A percentile compares a stretch with the other conserved stretches of the same genome.
Conservation (phyloP, 805 yeast species). For the Danielia oregonensis region DNA sequence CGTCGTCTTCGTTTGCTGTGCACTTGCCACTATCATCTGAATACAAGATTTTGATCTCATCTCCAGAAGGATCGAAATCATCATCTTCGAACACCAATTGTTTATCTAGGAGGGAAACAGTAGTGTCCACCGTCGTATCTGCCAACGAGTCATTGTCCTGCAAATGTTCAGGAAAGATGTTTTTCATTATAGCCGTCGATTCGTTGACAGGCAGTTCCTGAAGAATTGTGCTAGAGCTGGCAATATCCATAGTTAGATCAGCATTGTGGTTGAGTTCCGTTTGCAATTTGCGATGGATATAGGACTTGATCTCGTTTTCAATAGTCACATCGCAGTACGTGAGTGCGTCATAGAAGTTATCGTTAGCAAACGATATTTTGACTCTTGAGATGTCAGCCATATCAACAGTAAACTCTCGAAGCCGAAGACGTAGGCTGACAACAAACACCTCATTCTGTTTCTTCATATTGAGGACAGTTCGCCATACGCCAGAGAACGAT, state of each 20-base stretch:
- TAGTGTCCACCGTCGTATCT: not conserved
- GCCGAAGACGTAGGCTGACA: slow-evolving; percentile 24
- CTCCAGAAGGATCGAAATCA: slow-evolving; percentile 11
- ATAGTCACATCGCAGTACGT: slow-evolving; percentile 25
- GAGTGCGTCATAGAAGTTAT: slow-evolving; percentile 27
- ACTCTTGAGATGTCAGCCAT: slow-evolving; percentile 14
- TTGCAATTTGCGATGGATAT: slow-evolving; percentile 20
- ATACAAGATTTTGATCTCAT: slow-evolving; percentile 17
- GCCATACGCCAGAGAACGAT: slow-evolving; percentile 10
- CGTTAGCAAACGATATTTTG: slow-evolving; percentile 24
- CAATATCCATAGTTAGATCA: slow-evolving; percentile 10
- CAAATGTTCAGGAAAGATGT: slow-evolving; percentile 1
- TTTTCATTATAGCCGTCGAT: slow-evolving; percentile 2
- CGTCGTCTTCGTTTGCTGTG: slow-evolving; percentile 15
- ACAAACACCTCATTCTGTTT: slow-evolving; percentile 29
- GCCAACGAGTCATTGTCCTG: slow-evolving; percentile 1
- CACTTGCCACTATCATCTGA: slow-evolving; percentile 26
- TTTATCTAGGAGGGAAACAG: slow-evolving; percentile 5
- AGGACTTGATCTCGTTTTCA: slow-evolving; percentile 22
- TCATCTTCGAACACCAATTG: slow-evolving; percentile 11
- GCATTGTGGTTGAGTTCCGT: slow-evolving; percentile 11
- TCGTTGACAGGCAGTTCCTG: slow-evolving; percentile 16
- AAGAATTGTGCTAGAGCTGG: slow-evolving; percentile 12
- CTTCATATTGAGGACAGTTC: slow-evolving; percentile 9
- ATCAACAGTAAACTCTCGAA: slow-evolving; percentile 21